Base-by-base conservation (phyloP, 129 eudicot genomes). In the Lonicera japonica region DNA sequence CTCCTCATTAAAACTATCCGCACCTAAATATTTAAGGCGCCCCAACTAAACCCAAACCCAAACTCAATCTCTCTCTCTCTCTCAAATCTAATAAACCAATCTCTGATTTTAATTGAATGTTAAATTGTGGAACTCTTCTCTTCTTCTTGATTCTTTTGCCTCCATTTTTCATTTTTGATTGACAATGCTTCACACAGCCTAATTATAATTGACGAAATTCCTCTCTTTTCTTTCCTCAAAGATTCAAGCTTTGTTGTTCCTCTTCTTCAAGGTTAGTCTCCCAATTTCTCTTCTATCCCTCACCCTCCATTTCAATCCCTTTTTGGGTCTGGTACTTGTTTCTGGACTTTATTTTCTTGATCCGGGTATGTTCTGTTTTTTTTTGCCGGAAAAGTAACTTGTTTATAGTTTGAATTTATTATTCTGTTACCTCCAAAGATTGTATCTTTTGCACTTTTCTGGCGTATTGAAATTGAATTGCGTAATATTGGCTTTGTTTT, bases 311-410 rank as follows among this genome's bases (percentile, higher is more conserved):
- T 21, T 39, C 22, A 58, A 34, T 60, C 11, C 60, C 22, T 8
- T 20, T 19, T 18, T 39, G 6, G 0, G 50, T 6, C 29, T 39
- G 3, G 19, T 29, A 6, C 36, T 73, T n/a, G 0, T 0, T 41
- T 24, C 25, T 56, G 14, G 40, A 58, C n/a, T 22, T 29, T 19
- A 0, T 47, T 63, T 64, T 56, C 21, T 58, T 59, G 47, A 36
- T 74, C 39, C 68, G 66, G 58, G 71, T 68, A 23, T 56, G 11
- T 24, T 25, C 23, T 3, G 13, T 12, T 41, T 11, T 16, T 52
- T 61, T 61, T n/a, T n/a, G n/a, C 29, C 61, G 10, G 56, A 40
- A 56, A 25, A 25, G 63, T 58, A 40, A 25, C 29, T 25, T 58
- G 10, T 10, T 43, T 3, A 43, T 36, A 58, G 63, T 19, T 60